These are phyloP conservation scores for Eucalyptus dawsonii DNA, from an alignment of 345 rosid genomes.

Conservation along the genomic window DNA sequence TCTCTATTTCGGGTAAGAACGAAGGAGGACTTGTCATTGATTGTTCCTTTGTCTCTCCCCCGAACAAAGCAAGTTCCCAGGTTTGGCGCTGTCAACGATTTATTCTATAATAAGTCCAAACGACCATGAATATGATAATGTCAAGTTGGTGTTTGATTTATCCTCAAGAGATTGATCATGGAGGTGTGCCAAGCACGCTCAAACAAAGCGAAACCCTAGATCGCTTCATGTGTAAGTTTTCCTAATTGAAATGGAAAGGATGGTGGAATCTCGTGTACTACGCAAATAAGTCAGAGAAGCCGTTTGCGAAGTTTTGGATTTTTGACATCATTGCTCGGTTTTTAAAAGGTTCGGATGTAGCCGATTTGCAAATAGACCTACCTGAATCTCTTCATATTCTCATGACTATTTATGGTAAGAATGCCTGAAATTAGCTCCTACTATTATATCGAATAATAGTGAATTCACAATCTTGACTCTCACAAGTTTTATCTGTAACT, in stretches of 20 bases:
- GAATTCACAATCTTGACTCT: background rate
- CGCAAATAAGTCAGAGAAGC: accelerated
- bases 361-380: accelerated
- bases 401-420: background rate
- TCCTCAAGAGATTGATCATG: background rate
- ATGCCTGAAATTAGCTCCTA: background rate
- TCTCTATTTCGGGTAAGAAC: background rate
- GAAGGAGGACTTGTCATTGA: background rate
- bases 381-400: background rate
- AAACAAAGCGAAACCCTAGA: background rate
- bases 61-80: constrained; percentile 1
- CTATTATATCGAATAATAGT: background rate
- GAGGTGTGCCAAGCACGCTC: background rate
- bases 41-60: background rate
- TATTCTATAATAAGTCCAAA: too few relatives aligned
- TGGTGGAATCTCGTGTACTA: accelerated
- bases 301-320: background rate
- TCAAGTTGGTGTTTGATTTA: background rate
- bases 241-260: background rate
- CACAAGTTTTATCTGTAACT: background rate
- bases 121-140: background rate
- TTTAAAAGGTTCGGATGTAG: accelerated
- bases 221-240: background rate
- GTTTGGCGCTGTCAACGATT: background rate
- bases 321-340: background rate